These are phyloP conservation scores for Friedmanniomyces endolithicus DNA, from an alignment of 495 filamentous ascomycete genomes.

Conservation along the genomic window DNA sequence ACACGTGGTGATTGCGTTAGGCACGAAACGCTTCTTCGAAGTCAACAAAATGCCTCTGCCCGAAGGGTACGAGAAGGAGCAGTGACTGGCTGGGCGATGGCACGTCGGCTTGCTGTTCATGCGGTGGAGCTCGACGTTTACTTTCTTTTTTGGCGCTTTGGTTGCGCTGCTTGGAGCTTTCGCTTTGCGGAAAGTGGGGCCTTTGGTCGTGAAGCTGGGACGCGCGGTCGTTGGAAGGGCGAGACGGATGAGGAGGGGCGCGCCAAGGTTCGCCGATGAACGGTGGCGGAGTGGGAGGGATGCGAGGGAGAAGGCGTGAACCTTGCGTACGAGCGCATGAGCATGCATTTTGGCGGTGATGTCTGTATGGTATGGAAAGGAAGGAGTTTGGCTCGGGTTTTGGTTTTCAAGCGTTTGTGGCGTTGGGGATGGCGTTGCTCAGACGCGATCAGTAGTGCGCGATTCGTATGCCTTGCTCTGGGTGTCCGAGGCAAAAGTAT, in stretches of 20 bases:
- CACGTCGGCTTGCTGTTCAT: neutral
- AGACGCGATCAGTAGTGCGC: no score
- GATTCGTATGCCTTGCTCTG: no score
- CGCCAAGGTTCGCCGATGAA: conserved; percentile 34
- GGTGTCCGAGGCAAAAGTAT: no score
- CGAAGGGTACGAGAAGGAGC: conserved; percentile 17
- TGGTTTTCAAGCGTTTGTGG: no score
- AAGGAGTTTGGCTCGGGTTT: no score
- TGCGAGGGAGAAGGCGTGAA: conserved; percentile 27
- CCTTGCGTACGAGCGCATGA: neutral
- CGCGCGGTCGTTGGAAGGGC: conserved; percentile 49
- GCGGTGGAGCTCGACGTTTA: neutral
- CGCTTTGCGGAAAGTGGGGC: neutral
- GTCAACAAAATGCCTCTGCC: conserved; percentile 69
- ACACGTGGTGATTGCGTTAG: conserved; percentile 25
- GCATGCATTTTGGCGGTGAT: neutral
- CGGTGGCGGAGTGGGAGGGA: conserved; percentile 46
- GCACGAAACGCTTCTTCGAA: conserved; percentile 75
- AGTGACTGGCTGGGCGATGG: conserved; percentile 11
- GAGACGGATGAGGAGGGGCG: conserved; percentile 61
- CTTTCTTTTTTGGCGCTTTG: neutral
- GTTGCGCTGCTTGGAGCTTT: neutral
- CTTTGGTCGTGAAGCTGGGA: neutral
- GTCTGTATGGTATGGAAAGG: no score
- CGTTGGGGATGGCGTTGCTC: no score